Evolutionary conservation across 208 protist genomes (phyloP).

Genomic region (Perkinsela sp.): DNA sequence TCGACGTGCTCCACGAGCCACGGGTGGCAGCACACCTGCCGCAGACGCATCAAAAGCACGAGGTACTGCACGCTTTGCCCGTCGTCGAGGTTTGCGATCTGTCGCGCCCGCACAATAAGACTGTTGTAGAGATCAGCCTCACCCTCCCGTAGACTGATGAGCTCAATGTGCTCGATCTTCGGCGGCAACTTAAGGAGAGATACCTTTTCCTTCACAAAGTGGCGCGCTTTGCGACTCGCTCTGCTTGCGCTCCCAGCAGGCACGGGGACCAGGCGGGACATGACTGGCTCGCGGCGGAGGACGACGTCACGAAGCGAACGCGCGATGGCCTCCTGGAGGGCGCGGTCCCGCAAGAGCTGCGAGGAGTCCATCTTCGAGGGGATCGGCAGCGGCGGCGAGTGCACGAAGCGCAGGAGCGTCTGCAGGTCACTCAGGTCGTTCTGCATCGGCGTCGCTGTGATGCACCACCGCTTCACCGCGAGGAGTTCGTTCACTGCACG

Average conservation of each 20-base stretch:
- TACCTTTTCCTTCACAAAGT: conserved; percentile 10
- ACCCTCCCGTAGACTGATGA: conserved; percentile 21
- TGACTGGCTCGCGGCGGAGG: conserved; percentile 42
- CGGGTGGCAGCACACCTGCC: conserved; percentile 65
- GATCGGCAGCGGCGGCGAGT: conserved; percentile 32
- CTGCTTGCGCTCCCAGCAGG: not conserved
- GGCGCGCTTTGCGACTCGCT: not conserved
- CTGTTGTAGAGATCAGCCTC: conserved; percentile 56
- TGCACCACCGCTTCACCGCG: conserved; percentile 50
- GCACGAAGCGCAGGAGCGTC: conserved; percentile 49
- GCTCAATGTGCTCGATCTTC: conserved; percentile 29
- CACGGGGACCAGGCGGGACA: conserved; percentile 37
- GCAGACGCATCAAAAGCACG: conserved; percentile 67
- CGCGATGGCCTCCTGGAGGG: conserved; percentile 41
- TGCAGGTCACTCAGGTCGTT: conserved; percentile 71
- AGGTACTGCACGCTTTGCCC: conserved; percentile 57
- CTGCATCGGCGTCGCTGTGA: conserved; percentile 72
- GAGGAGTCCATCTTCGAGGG: conserved; percentile 24
- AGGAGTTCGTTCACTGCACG: conserved; percentile 38
- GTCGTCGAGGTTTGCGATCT: conserved; percentile 23
- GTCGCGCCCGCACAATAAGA: conserved; percentile 34
- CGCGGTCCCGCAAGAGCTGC: conserved; percentile 30
- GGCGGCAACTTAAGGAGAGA: conserved; percentile 40
- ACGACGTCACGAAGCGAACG: conserved; percentile 52
- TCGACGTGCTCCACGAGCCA: conserved; percentile 35